These are phyloP conservation scores for Cyphellophora europaea DNA, from an alignment of 2,329 filamentous ascomycete genomes.

Conservation along the genomic window DNA sequence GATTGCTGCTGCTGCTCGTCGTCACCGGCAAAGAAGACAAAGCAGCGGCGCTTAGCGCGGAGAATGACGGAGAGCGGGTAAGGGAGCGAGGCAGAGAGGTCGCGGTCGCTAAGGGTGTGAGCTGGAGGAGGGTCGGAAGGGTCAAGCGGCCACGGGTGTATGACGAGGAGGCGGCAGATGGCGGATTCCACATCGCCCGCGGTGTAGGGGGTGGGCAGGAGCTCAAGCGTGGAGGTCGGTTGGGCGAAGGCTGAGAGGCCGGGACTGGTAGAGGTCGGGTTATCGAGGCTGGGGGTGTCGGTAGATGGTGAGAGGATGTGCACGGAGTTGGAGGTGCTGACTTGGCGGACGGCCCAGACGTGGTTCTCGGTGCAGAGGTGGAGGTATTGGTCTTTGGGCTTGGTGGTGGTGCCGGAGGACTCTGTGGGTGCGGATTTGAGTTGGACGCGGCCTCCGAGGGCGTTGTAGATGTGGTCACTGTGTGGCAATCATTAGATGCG, in stretches of 20 bases:
- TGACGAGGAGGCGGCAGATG: not conserved
- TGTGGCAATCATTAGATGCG: conserved; percentile 17
- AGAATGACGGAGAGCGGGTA: not conserved
- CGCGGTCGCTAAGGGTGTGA: too few relatives aligned
- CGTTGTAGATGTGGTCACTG: conserved; percentile 2
- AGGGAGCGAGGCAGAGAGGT: not conserved
- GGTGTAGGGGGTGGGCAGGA: conserved; percentile 19
- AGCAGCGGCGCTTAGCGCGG: not conserved
- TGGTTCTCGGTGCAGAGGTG: conserved; percentile 50
- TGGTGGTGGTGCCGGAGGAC: conserved; percentile 16
- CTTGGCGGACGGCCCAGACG: conserved; percentile 53
- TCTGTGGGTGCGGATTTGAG: conserved; percentile 30
- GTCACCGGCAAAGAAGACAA: not conserved
- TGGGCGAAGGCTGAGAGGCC: conserved; percentile 31
- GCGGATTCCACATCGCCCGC: not conserved
- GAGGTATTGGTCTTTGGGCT: conserved; percentile 15
- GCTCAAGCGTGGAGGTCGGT: conserved; percentile 33
- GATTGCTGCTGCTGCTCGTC: not conserved
- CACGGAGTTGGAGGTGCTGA: conserved; percentile 57
- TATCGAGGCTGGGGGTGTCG: not conserved
- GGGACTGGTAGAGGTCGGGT: not conserved
- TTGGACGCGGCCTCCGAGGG: conserved; percentile 18
- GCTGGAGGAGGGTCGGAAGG: too few relatives aligned
- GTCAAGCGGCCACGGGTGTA: too few relatives aligned
- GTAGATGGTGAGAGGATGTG: conserved; percentile 33